phyloP scores from a whole-genome alignment of 2,329 filamentous ascomycete genomes.

The Didymella pinodella region DNA sequence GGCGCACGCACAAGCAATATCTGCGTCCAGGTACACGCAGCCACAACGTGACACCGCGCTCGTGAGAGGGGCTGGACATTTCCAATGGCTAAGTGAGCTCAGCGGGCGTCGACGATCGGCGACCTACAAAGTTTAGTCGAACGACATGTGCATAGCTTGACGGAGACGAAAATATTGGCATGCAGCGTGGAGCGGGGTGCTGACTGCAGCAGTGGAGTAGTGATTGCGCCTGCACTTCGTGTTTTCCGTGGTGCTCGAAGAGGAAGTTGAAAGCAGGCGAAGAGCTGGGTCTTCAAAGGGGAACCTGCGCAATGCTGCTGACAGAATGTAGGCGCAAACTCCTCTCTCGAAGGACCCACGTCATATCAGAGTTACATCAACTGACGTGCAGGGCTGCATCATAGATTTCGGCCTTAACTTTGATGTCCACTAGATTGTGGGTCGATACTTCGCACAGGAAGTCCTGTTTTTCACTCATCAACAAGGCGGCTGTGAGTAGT shows the following conservation, averaged over 20 bases:
- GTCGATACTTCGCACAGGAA: not conserved
- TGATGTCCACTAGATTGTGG: not conserved
- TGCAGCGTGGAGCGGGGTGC: conserved; percentile 9
- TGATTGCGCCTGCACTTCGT: not conserved
- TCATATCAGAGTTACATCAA: not conserved
- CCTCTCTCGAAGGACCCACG: not conserved
- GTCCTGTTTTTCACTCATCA: not conserved
- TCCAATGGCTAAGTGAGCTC: conserved; percentile 9
- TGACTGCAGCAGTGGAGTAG: conserved; percentile 11
- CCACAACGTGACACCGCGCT: conserved; percentile 7
- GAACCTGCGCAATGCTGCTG: not conserved
- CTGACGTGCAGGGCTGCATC: not conserved
- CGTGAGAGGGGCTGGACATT: not conserved
- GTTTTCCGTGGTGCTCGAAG: not conserved
- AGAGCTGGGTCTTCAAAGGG: not conserved
- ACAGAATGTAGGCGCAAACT: not conserved
- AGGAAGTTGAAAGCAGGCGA: not conserved
- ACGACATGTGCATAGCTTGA: not conserved
- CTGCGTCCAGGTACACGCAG: conserved; percentile 13
- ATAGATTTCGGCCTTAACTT: not conserved
- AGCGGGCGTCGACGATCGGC: conserved; percentile 9
- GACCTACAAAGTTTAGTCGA: not conserved
- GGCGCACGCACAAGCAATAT: conserved; percentile 13
- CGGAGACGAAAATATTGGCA: conserved; percentile 1
- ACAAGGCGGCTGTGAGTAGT: not conserved